Percentiles rank a stretch among this genome's conserved stretches.
Evolutionary conservation across 2,329 filamentous ascomycete genomes (phyloP).

Genomic region (Pseudocercospora eumusae): DNA sequence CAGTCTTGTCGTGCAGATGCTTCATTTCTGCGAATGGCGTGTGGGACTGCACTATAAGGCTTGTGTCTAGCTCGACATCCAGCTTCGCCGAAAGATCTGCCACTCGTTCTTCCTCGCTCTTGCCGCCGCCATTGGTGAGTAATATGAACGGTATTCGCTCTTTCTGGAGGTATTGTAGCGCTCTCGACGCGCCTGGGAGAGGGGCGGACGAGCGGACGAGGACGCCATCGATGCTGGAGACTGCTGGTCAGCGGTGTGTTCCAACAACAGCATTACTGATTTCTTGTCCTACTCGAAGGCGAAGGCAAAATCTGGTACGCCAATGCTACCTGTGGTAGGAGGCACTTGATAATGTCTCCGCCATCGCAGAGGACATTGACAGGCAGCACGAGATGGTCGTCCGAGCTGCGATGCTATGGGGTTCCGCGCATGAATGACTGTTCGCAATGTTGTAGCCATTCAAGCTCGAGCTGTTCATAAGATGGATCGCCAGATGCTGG

Average conservation of each 20-base stretch:
- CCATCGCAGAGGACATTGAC: neutral
- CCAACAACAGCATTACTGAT: neutral
- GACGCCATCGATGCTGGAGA: constrained; percentile 85
- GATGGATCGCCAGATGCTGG: neutral
- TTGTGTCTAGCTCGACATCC: constrained; percentile 62
- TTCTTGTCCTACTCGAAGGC: constrained; percentile 54
- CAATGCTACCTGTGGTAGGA: constrained; percentile 15
- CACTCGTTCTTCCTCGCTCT: constrained; percentile 73
- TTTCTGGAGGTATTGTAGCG: constrained; percentile 70
- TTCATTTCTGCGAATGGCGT: constrained; percentile 80
- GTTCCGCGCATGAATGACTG: neutral
- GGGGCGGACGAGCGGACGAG: constrained; percentile 78
- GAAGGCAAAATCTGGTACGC: constrained; percentile 54
- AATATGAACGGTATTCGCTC: constrained; percentile 87
- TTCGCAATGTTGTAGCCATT: constrained; percentile 9
- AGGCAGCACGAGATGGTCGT: neutral
- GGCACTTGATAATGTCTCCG: constrained; percentile 28
- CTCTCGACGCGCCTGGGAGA: constrained; percentile 73
- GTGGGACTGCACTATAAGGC: constrained; percentile 84
- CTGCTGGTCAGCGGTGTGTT: neutral
- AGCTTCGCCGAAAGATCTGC: constrained; percentile 68
- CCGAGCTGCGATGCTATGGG: neutral
- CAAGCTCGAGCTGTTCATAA: neutral
- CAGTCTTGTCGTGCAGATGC: constrained; percentile 57
- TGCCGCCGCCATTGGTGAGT: constrained; percentile 92